A percentile compares a stretch with the other conserved stretches of the same genome.
phyloP scores from a whole-genome alignment of 805 yeast species.

The Lachancea mirantina region DNA sequence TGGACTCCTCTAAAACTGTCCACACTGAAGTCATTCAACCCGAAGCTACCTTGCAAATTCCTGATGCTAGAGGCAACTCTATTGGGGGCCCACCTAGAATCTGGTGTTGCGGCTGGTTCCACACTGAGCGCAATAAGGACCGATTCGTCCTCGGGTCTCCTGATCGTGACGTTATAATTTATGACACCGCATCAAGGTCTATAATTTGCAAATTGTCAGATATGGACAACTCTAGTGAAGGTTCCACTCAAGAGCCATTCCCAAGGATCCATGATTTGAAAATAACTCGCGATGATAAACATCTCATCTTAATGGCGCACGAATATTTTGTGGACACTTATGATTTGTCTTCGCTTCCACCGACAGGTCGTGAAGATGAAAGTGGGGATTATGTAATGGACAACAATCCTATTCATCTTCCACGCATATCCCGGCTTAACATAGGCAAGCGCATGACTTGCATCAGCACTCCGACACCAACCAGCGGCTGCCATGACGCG shows the following conservation, averaged over 20 bases:
- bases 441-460: conserved; percentile 59
- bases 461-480: conserved; percentile 42
- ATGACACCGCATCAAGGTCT: conserved; percentile 30
- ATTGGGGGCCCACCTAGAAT: conserved; percentile 28
- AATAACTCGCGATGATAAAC: conserved; percentile 55
- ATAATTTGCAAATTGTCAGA: conserved; percentile 27
- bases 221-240: conserved; percentile 17
- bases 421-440: conserved; percentile 38
- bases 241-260: conserved; percentile 27
- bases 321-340: conserved; percentile 56
- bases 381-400: conserved; percentile 1
- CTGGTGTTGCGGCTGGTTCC: conserved; percentile 67
- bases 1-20: conserved; percentile 13
- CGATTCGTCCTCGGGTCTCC: conserved; percentile 69
- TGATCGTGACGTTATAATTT: conserved; percentile 53
- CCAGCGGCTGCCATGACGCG: conserved; percentile 4
- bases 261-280: conserved; percentile 61
- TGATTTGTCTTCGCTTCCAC: conserved; percentile 34
- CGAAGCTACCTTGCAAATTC: conserved; percentile 22
- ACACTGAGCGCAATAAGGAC: conserved; percentile 34
- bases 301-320: conserved; percentile 57
- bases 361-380: conserved; percentile 1
- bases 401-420: conserved; percentile 19
- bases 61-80: conserved; percentile 7
- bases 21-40: conserved; percentile 26